Evolutionary conservation across 2,329 filamentous ascomycete species (phyloP), one percentile per base, ranked within the genome.

Genomic region (Plenodomus biglobosus): DNA sequence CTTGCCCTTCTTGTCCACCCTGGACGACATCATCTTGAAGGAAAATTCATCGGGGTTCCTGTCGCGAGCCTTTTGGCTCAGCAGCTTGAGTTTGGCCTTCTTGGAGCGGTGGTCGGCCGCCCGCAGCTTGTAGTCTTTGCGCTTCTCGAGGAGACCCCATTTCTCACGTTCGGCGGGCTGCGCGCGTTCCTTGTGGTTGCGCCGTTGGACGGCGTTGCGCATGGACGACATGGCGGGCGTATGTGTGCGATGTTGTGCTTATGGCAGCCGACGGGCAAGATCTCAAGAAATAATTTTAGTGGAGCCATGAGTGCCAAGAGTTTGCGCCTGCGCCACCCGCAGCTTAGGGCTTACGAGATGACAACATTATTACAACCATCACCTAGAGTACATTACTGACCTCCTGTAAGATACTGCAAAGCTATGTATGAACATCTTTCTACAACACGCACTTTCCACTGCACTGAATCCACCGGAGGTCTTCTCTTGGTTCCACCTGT

Each of bases 101-200:
- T 86, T 86, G 45, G 72, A 65, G 59, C 83, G 83, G 75, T 84
- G 83, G 72, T 86, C 83, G 67, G 78, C 76, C 16, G 84, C 84
- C 44, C 84, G 82, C 48, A 85, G 80, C 51, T 81, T 80, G 75
- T 86, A 86, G 73, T 86, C 84, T 76, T 96, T 96, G 80, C 94
- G 88, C 77, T 99, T 97, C 73, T 97, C 94, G 53, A 97, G 85
- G 18, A 97, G 82, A 56, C 94, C 94, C 75, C 91, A 90, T 77
- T 90, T 90, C 58, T 86, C 78, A 44, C 94, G 89, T 69, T 92
- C 88, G 55, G 84, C 74, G 35, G 92, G 88, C 73, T 97, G 94
- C 30, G 89, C 88, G 63, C 94, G 87, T 80, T 97, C 94, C 62
- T 86, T 84, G 75, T 97, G 92, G 60, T 90, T 87, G 67, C 90